These are phyloP conservation scores for Paxillus involutus DNA, from an alignment of 768 basidiomycete genomes.

Conservation along the genomic window DNA sequence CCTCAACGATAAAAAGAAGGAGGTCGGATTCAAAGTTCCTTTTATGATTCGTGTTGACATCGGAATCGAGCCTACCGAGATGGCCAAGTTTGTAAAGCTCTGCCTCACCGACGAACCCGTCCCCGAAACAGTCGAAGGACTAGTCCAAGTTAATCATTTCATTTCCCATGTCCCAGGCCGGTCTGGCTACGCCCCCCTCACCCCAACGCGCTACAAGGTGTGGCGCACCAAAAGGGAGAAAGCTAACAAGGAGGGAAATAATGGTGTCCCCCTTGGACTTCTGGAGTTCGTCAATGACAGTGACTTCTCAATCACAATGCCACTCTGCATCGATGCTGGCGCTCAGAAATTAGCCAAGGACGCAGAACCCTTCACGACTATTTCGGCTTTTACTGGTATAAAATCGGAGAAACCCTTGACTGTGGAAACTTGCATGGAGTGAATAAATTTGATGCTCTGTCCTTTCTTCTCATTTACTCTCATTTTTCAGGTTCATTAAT, in stretches of 20 bases:
- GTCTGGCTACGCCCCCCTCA: constrained; percentile 8
- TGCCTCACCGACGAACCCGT: constrained; percentile 6
- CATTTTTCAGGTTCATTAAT: constrained; percentile 1
- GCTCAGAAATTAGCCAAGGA: background rate
- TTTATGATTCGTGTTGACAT: constrained; percentile 16
- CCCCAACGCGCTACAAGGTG: constrained; percentile 2
- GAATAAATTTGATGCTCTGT: background rate
- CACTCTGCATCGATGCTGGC: background rate
- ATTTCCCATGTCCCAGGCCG: constrained; percentile 9
- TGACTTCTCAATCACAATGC: constrained; percentile 11
- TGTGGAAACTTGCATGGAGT: constrained; percentile 11
- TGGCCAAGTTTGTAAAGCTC: constrained; percentile 4
- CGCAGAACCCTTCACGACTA: constrained; percentile 9
- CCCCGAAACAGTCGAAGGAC: constrained; percentile 7
- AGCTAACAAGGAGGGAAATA: background rate
- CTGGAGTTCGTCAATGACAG: constrained; percentile 19
- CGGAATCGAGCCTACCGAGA: constrained; percentile 12
- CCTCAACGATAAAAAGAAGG: constrained; percentile 2
- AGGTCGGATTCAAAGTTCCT: constrained; percentile 12
- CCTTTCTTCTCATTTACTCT: background rate
- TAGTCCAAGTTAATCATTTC: constrained; percentile 16
- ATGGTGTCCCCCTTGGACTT: constrained; percentile 7
- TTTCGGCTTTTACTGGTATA: constrained; percentile 2
- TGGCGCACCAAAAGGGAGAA: constrained; percentile 6
- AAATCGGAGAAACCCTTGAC: constrained; percentile 10